Evolutionary conservation across 2,329 filamentous ascomycete species (phyloP), one percentile per base, ranked within the genome.

Genomic region (Lizonia empirigonia): DNA sequence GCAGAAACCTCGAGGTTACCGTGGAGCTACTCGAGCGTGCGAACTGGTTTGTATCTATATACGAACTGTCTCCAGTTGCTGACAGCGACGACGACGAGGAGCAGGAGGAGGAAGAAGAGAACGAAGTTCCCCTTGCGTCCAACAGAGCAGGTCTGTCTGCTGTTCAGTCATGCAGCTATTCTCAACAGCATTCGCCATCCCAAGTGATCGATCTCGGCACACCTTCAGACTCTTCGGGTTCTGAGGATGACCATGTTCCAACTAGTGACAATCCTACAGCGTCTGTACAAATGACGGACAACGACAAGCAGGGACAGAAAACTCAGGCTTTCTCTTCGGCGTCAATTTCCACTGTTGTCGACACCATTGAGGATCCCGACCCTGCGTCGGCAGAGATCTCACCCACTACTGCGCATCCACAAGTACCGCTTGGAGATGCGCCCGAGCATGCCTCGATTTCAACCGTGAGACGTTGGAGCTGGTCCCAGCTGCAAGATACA

Each of bases 1-100:
- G 85, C 39, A 71, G 74, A 9, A 80, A 75, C 27, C 74, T 96
- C 46, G 85, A 93, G 52, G 75, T 78, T 4, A 90, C 80, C 3
- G 73, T 96, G 1, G 80, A 83, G 27, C 81, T 88, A 46, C 81
- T 82, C 39, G 76, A 86, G 62, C 71, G 82, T 30, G 68, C 79
- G 7, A 63, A 66, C 22, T 84, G 79, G 78, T 76, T 76, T 39
- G 18, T 56, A 3, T 45, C 35, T 2, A 58, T 69, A 7, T 69
- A 67, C 52, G 45, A 20, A 26, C 8, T 36, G 7, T 20, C 19
- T 10, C 30, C 45, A 5, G 36, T 32, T 2, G 16, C 19, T 9
- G 22, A 26, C 23, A 50, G 35, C 13, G 50, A 51, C 3, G 41
- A 58, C 2, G 36, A 52, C 20, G 18, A 18, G 6, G 18, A 27